Conservation (phyloP, 1,139 yeast genomes). For the Lodderomyces metapsilosis region DNA sequence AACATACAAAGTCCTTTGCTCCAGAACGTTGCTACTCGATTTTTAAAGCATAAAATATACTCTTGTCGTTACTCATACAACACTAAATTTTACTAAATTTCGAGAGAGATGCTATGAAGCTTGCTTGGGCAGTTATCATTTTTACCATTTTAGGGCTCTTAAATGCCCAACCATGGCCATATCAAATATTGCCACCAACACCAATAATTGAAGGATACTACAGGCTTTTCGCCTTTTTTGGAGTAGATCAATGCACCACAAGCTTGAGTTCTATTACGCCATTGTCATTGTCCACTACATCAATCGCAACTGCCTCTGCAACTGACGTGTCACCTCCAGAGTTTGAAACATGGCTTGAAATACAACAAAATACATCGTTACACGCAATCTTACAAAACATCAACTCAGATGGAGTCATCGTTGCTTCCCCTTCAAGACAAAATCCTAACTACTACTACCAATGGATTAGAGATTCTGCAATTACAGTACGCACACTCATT, state of each 20-base stretch:
- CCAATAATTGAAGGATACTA: neutral
- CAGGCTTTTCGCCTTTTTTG: neutral
- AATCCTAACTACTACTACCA: constrained; percentile 82
- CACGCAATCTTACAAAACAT: constrained; percentile 57
- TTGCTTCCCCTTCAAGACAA: constrained; percentile 76
- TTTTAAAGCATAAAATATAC: neutral
- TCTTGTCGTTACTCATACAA: neutral
- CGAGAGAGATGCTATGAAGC: constrained; percentile 1
- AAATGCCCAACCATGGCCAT: neutral
- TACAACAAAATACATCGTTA: constrained; percentile 52
- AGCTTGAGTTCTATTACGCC: neutral
- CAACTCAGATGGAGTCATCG: constrained; percentile 74
- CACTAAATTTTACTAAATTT: neutral
- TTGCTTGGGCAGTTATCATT: neutral
- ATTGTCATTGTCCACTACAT: neutral
- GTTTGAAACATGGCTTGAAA: constrained; percentile 57
- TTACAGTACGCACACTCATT: constrained; percentile 68
- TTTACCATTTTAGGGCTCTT: neutral
- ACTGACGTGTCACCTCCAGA: neutral
- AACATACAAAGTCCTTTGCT: too few species aligned
- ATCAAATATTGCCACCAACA: neutral
- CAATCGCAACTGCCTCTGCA: neutral
- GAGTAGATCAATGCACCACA: neutral
- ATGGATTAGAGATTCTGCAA: constrained; percentile 91
- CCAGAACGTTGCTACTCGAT: neutral